phyloP scores from a whole-genome alignment of 106 monocot genomes.

The Amphibolis antarctica region DNA sequence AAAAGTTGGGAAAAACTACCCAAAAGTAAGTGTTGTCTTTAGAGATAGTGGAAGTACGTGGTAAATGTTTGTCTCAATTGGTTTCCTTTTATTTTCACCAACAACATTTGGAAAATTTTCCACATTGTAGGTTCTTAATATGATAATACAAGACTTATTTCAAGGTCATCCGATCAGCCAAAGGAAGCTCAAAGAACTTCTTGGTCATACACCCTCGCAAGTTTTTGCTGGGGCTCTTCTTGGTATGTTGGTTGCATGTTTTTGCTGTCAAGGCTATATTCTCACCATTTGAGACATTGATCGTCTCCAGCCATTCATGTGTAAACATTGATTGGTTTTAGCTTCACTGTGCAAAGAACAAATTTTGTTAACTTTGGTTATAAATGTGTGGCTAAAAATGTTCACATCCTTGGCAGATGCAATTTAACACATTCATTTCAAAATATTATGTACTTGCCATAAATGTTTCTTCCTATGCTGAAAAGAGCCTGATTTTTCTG shows the following conservation, averaged over 20 bases:
- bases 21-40: too few species aligned
- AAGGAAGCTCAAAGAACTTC: constrained; percentile 79
- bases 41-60: too few species aligned
- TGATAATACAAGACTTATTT: constrained; percentile 83
- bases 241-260: constrained; percentile 60
- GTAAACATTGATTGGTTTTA: neutral
- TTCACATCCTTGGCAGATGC: too few species aligned
- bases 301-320: neutral
- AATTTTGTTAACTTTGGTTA: neutral
- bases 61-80: too few species aligned
- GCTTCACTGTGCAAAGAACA: neutral
- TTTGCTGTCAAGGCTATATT: constrained; percentile 54
- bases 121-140: constrained; percentile 66
- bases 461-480: too few species aligned
- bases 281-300: constrained; percentile 21
- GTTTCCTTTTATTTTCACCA: too few species aligned
- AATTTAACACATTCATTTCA: too few species aligned
- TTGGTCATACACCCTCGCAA: constrained; percentile 90
- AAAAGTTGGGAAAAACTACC: too few species aligned
- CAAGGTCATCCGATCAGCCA: constrained; percentile 94
- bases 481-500: too few species aligned
- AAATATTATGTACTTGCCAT: too few species aligned
- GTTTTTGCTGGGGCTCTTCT: constrained; percentile 77
- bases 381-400: too few species aligned
- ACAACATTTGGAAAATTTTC: too few species aligned